Conservation (phyloP, 768 basidiomycete genomes). For the Mycena indigotica region DNA sequence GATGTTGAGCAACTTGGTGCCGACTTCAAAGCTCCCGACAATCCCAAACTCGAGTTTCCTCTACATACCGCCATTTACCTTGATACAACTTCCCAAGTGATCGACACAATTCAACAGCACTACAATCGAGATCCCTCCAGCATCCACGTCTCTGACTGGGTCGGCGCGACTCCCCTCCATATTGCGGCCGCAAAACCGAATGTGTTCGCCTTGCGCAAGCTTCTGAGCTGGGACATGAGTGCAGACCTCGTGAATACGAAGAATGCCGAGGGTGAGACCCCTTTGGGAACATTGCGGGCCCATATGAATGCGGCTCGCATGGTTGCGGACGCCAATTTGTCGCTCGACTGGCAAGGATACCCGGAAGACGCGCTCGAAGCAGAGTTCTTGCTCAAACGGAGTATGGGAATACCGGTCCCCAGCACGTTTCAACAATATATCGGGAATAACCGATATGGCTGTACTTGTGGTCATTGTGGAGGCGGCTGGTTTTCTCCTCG, state of each 20-base stretch:
- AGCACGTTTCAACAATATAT: background rate
- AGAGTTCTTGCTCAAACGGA: constrained; percentile 15
- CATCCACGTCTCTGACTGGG: constrained; percentile 15
- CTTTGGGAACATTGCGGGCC: constrained; percentile 10
- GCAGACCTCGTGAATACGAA: constrained; percentile 14
- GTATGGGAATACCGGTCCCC: too few relatives aligned
- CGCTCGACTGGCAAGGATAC: constrained; percentile 17
- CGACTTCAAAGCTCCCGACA: background rate
- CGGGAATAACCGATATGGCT: constrained; percentile 3
- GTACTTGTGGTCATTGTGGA: constrained; percentile 4
- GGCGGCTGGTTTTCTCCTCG: constrained; percentile 14
- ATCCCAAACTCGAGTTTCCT: constrained; percentile 3
- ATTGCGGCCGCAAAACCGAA: constrained; percentile 14
- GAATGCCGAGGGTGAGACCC: constrained; percentile 16
- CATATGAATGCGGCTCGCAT: constrained; percentile 11
- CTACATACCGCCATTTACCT: constrained; percentile 11
- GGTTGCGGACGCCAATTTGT: constrained; percentile 13
- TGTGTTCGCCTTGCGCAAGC: constrained; percentile 11
- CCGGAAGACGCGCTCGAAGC: constrained; percentile 5
- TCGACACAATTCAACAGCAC: background rate
- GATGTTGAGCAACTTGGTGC: constrained; percentile 7
- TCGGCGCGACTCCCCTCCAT: constrained; percentile 19
- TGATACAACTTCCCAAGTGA: constrained; percentile 2
- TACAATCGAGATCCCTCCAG: constrained; percentile 11
- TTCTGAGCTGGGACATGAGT: constrained; percentile 14